Conservation (phyloP, 208 protist genomes). For the Trypanosoma rangeli region DNA sequence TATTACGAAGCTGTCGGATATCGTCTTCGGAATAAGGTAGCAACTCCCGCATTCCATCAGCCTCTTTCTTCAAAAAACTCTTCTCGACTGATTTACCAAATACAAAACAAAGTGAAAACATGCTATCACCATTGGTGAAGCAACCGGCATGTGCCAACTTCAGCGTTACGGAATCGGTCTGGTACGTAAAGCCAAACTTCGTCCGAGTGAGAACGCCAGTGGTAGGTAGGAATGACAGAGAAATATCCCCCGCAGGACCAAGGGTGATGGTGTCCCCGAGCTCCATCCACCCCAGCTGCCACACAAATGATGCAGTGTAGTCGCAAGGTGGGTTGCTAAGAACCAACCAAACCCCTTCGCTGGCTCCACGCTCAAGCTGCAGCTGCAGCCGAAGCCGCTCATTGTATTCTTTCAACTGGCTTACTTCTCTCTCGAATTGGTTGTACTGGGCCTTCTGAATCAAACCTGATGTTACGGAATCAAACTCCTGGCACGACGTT, state of each 20-base stretch:
- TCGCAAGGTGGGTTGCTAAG: conserved; percentile 49
- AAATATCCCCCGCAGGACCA: conserved; percentile 38
- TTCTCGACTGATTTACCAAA: conserved; percentile 10
- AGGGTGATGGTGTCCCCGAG: conserved; percentile 35
- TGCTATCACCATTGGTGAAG: conserved; percentile 45
- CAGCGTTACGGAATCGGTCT: conserved; percentile 29
- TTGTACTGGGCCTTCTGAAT: conserved; percentile 21
- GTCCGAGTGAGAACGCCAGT: conserved; percentile 33
- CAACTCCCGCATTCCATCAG: conserved; percentile 6
- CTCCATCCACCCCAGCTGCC: conserved; percentile 43
- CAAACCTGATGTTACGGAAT: conserved; percentile 25
- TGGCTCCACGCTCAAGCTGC: conserved; percentile 24
- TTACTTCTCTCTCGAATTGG: conserved; percentile 35
- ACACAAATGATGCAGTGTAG: conserved; percentile 44
- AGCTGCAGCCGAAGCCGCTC: conserved; percentile 30
- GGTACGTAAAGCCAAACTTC: conserved; percentile 31
- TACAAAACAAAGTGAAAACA: conserved; percentile 48
- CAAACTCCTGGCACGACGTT: conserved; percentile 55
- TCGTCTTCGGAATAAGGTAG: conserved; percentile 25
- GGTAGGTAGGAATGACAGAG: conserved; percentile 44
- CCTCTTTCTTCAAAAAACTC: conserved; percentile 3
- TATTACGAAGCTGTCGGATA: conserved; percentile 37
- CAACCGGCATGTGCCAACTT: conserved; percentile 36
- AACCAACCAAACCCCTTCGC: conserved; percentile 41
- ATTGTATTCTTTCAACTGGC: conserved; percentile 30